Percentiles rank a stretch among this genome's conserved stretches.
Conservation (phyloP, 2,329 filamentous ascomycete genomes). For the Cryphonectria carpinicola region DNA sequence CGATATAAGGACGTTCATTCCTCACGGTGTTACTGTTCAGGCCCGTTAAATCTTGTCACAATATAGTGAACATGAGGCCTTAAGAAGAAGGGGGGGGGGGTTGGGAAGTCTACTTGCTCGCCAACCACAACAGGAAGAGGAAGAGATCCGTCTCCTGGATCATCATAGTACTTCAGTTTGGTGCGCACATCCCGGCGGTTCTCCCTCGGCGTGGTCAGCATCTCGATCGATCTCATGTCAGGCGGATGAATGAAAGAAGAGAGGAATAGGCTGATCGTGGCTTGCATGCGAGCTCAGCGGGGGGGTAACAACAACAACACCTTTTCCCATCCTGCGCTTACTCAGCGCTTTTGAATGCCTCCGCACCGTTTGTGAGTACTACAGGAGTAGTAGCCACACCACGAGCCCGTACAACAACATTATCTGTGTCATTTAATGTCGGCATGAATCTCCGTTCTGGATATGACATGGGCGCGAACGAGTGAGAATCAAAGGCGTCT, state of each 20-base stretch:
- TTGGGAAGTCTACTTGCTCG: not conserved
- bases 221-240: not conserved
- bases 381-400: no score
- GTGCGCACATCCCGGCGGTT: slow-evolving; percentile 12
- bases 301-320: not conserved
- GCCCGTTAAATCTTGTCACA: not conserved
- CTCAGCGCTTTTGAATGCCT: not conserved
- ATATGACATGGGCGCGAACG: not conserved
- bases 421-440: no score
- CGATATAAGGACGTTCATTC: slow-evolving; percentile 70
- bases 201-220: not conserved
- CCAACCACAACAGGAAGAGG: slow-evolving; percentile 22
- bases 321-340: not conserved
- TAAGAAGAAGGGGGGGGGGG: not conserved
- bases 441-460: no score
- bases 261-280: not conserved
- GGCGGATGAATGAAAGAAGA: not conserved
- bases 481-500: no score
- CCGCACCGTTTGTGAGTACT: no score
- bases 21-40: slow-evolving; percentile 51
- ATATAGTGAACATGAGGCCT: not conserved
- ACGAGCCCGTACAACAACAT: no score
- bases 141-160: slow-evolving; percentile 12
- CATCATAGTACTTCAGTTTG: slow-evolving; percentile 23
- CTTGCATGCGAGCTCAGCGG: not conserved